Percentiles rank a stretch among this genome's conserved stretches.
phyloP scores from a whole-genome alignment of 495 filamentous ascomycete species.

The Rostrohypoxylon terebratum region DNA sequence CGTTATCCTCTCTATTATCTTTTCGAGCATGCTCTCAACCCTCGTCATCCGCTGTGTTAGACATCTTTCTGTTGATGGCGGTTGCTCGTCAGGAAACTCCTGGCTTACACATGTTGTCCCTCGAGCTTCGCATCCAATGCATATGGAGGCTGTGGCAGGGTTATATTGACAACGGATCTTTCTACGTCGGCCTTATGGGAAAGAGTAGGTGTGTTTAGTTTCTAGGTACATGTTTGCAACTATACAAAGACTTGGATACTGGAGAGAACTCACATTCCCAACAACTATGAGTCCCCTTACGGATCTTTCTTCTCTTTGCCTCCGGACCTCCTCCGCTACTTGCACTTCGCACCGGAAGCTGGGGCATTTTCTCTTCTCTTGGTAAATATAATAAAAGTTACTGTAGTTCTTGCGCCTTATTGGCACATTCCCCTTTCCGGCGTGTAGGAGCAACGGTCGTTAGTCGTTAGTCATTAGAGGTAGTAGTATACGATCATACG shows the following conservation, averaged over 20 bases:
- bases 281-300: slow-evolving; percentile 68
- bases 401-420: not conserved
- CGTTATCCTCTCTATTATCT: slow-evolving; percentile 55
- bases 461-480: too few relatives aligned
- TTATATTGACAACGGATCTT: slow-evolving; percentile 61
- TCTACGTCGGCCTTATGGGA: slow-evolving; percentile 55
- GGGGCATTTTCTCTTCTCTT: slow-evolving; percentile 20
- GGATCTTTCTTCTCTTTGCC: slow-evolving; percentile 59
- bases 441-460: not conserved
- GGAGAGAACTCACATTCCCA: slow-evolving; percentile 62
- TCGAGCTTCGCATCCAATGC: slow-evolving; percentile 60
- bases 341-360: slow-evolving; percentile 22
- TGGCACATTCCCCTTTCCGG: not conserved
- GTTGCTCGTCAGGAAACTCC: slow-evolving; percentile 59
- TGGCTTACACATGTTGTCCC: slow-evolving; percentile 63
- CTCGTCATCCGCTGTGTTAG: slow-evolving; percentile 60
- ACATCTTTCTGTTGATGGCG: slow-evolving; percentile 51
- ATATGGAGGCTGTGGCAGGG: slow-evolving; percentile 53
- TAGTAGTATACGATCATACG: not conserved
- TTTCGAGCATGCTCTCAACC: slow-evolving; percentile 61
- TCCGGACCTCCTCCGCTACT: slow-evolving; percentile 12
- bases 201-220: slow-evolving; percentile 10
- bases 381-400: not conserved
- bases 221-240: not conserved
- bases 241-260: slow-evolving; percentile 10